Conservation (phyloP, 345 rosid genomes). For the Noccaea caerulescens region DNA sequence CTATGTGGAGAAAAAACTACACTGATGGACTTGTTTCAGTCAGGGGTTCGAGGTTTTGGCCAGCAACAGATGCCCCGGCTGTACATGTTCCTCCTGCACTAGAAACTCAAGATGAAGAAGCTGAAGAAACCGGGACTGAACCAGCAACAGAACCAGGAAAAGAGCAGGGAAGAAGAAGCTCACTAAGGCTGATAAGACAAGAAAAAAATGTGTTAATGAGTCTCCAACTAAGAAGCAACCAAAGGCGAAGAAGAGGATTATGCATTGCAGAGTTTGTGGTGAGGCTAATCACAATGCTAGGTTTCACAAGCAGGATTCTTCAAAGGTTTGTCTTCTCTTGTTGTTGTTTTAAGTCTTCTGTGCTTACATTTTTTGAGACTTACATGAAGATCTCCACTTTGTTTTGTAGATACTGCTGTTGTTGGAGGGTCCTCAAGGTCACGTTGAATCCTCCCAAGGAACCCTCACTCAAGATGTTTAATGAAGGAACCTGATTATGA, state of each 20-base stretch:
- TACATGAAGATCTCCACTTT: no score
- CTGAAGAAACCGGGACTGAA: no score
- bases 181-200: background rate
- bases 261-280: background rate
- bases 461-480: background rate
- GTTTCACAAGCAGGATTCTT: background rate
- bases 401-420: background rate
- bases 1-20: background rate
- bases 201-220: background rate
- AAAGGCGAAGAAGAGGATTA: background rate
- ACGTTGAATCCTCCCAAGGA: background rate
- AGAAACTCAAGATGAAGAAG: no score
- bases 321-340: background rate
- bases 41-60: background rate
- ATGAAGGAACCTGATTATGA: no score
- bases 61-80: background rate
- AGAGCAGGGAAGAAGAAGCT: background rate
- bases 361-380: no score
- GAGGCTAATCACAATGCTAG: background rate
- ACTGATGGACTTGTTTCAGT: background rate
- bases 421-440: background rate
- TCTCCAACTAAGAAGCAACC: background rate
- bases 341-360: no score
- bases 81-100: background rate
- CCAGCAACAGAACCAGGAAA: no score